phyloP scores from a whole-genome alignment of 495 filamentous ascomycete genomes.

The Talaromyces trachyspermus region DNA sequence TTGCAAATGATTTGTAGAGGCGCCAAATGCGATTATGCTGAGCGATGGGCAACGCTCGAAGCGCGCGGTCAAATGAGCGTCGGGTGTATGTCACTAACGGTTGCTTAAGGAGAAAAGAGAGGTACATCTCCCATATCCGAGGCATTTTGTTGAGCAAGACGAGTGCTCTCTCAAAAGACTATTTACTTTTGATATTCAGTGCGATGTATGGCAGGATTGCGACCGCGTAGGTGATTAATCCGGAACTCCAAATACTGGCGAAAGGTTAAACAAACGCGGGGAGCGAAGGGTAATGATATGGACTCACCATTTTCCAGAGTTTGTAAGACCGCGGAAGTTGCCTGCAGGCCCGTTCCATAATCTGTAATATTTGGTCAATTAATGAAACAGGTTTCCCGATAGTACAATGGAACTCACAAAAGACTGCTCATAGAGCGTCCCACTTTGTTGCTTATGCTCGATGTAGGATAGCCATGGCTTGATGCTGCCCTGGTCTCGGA shows the following conservation, averaged over 20 bases:
- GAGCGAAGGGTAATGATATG: not conserved
- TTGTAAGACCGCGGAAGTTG: conserved; percentile 94
- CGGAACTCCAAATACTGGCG: conserved; percentile 78
- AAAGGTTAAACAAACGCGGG: not conserved
- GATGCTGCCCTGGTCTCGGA: conserved; percentile 75
- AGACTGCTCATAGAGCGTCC: conserved; percentile 79
- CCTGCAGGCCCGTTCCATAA: conserved; percentile 82
- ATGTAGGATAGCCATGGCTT: conserved; percentile 97
- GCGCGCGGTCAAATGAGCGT: conserved; percentile 85
- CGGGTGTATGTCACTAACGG: conserved; percentile 87
- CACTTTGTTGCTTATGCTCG: conserved; percentile 84
- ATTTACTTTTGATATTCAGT: conserved; percentile 91
- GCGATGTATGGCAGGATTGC: conserved; percentile 75
- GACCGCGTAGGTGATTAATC: conserved; percentile 70
- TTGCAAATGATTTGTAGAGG: conserved; percentile 85
- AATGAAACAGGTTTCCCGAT: not conserved
- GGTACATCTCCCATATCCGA: conserved; percentile 96
- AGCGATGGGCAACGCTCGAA: conserved; percentile 90
- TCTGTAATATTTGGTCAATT: conserved; percentile 17
- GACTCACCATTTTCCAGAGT: conserved; percentile 88
- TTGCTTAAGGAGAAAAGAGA: conserved; percentile 83
- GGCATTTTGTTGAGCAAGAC: conserved; percentile 99
- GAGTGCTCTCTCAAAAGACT: conserved; percentile 89
- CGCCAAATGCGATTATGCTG: conserved; percentile 98
- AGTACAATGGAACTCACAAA: conserved; percentile 54